Evolutionary conservation across 129 eudicot genomes (phyloP).

Genomic region (Flaveria brownii): DNA sequence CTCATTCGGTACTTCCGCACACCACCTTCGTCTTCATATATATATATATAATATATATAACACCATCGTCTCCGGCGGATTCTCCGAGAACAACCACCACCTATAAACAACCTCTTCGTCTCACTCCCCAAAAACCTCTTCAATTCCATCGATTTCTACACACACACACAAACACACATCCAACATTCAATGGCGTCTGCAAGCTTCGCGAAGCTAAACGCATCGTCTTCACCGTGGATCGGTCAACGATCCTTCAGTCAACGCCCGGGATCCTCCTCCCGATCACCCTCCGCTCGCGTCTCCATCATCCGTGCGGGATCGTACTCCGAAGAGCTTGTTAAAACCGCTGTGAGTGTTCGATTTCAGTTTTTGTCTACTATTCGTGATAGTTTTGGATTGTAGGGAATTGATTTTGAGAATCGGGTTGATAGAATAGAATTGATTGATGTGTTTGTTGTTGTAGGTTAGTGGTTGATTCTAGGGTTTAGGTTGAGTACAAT

Average conservation of each 20-base stretch:
- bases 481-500: conserved; percentile 21
- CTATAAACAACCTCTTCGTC: conserved; percentile 12
- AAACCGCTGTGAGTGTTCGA: conserved; percentile 62
- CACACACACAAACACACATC: neutral
- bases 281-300: conserved; percentile 49
- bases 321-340: conserved; percentile 81
- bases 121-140: no score
- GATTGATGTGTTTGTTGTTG: conserved; percentile 12
- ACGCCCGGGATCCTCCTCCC: conserved; percentile 53
- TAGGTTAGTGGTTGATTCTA: neutral
- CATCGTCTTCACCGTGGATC: conserved; percentile 69
- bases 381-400: neutral
- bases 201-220: conserved; percentile 63
- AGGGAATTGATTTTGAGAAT: conserved; percentile 14
- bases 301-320: conserved; percentile 81
- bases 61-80: conserved; percentile 21
- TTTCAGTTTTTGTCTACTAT: neutral
- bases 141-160: neutral
- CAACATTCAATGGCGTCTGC: conserved; percentile 58
- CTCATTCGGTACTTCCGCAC: conserved; percentile 21
- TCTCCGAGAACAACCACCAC: conserved; percentile 20
- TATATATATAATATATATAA: neutral
- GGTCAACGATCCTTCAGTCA: conserved; percentile 63
- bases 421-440: neutral
- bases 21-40: conserved; percentile 16